Evolutionary conservation across 768 basidiomycete species (phyloP).

Genomic region (Leucocoprinus sp.): DNA sequence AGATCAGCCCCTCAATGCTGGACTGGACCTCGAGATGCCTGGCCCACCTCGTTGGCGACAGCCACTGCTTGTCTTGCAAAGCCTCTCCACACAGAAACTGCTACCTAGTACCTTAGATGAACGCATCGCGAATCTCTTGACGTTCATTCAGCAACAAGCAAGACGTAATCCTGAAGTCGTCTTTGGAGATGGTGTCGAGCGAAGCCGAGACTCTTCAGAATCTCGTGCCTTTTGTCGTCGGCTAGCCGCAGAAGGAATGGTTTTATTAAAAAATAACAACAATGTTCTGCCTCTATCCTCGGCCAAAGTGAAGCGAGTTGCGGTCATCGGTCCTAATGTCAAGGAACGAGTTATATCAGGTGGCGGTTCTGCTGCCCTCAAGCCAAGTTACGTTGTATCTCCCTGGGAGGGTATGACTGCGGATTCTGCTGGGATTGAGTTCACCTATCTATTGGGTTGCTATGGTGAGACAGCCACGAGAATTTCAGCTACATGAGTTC

Average conservation of each 20-base stretch:
- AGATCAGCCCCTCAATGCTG: slow-evolving; percentile 62
- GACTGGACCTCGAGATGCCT: slow-evolving; percentile 74
- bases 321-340: slow-evolving; percentile 64
- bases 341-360: slow-evolving; percentile 61
- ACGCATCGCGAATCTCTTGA: slow-evolving; percentile 41
- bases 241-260: slow-evolving; percentile 54
- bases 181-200: slow-evolving; percentile 53
- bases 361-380: slow-evolving; percentile 72
- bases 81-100: slow-evolving; percentile 39
- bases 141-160: slow-evolving; percentile 51
- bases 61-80: slow-evolving; percentile 28
- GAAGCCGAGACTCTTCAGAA: slow-evolving; percentile 45
- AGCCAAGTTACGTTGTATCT: slow-evolving; percentile 53
- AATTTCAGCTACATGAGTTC: not conserved
- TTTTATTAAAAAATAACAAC: slow-evolving; percentile 56
- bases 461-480: slow-evolving; percentile 36
- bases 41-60: slow-evolving; percentile 67
- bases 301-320: slow-evolving; percentile 36
- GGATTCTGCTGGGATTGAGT: slow-evolving; percentile 38
- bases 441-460: slow-evolving; percentile 56
- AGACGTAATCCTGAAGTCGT: slow-evolving; percentile 49
- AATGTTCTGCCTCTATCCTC: slow-evolving; percentile 45
- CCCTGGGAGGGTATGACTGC: slow-evolving; percentile 54
- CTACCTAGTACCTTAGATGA: slow-evolving; percentile 37
- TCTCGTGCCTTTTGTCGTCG: slow-evolving; percentile 44